Base-by-base conservation (phyloP, 371 early-diverging fungal species). In the Rhizopus arrhizus region DNA sequence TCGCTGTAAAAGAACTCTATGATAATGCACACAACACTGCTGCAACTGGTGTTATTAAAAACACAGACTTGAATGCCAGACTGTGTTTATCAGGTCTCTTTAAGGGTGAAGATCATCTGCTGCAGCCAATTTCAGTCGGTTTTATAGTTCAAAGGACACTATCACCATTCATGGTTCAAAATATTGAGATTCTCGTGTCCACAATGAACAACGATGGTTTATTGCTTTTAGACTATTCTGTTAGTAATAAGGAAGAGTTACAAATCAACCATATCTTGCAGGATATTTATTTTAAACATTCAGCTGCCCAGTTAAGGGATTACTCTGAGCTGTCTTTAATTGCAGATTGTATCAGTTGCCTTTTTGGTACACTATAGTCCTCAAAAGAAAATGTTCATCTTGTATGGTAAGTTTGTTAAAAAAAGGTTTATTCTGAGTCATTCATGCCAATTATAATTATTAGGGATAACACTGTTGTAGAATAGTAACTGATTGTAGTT, bases 221-320 rank as follows among this genome's bases (percentile, higher is more conserved):
- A 43, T 43, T 43, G n/a, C 43, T 43, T 43, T 43, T 43, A 43
- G 5, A 2, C 4, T 43, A 43, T 43, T 43, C 2, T 43, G 43
- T 43, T 43, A 9, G 15, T 43, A 43, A 43, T 43, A 43, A 43
- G 15, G 43, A 43, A 43, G 43, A 43, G 36, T 36, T 36, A 36
- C 36, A 36, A 36, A 36, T 11, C 36, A 36, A 36, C 36, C 36
- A 36, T 2, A 36, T 36, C 6, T 36, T 36, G 36, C 36, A 36
- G 36, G 36, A 36, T 36, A 36, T 36, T 36, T 36, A 36, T 43
- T 43, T 43, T 43, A 43, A 43, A 43, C 11, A 43, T 43, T 43
- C 43, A 43, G 43, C 43, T 43, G 43, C 43, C 15, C 43, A 43
- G 4, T 43, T 43, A 43, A 43, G 43, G 15, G 2, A 36, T 36